A percentile compares a stretch with the other conserved stretches of the same genome.
phyloP scores from a whole-genome alignment of 108 stramenopile species.

The Cylindrotheca fusiformis region DNA sequence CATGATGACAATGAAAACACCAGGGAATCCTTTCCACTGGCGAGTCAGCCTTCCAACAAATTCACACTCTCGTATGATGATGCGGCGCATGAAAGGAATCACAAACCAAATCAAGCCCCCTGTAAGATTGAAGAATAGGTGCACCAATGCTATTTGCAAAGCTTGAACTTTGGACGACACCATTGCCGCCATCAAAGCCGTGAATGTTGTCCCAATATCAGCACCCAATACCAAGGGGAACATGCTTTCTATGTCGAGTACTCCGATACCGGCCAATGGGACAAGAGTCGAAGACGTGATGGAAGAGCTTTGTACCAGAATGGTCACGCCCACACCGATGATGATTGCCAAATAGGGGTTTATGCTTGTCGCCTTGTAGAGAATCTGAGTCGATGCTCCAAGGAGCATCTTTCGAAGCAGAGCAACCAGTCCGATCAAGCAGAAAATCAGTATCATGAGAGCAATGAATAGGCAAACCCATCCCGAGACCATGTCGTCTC shows the following conservation, averaged over 20 bases:
- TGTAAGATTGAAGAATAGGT: constrained; percentile 72
- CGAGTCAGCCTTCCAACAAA: constrained; percentile 22
- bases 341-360: constrained; percentile 18
- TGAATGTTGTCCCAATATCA: constrained; percentile 73
- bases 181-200: constrained; percentile 62
- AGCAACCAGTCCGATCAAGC: constrained; percentile 27
- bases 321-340: background rate
- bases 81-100: constrained; percentile 23
- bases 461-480: constrained; percentile 21
- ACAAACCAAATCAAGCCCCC: constrained; percentile 25
- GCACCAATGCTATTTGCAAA: constrained; percentile 68
- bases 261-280: constrained; percentile 31
- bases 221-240: constrained; percentile 48
- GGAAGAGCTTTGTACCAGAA: constrained; percentile 14
- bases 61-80: too few relatives aligned
- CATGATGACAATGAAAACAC: constrained; percentile 27
- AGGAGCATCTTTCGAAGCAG: constrained; percentile 23
- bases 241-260: constrained; percentile 16
- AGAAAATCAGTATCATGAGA: background rate
- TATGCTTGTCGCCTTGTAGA: constrained; percentile 33
- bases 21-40: constrained; percentile 23
- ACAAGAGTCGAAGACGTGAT: constrained; percentile 32
- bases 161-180: constrained; percentile 48
- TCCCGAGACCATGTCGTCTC: constrained; percentile 26
- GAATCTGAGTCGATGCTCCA: constrained; percentile 17